phyloP scores from a whole-genome alignment of 2,329 filamentous ascomycete species.

The Fusarium duplospermum region DNA sequence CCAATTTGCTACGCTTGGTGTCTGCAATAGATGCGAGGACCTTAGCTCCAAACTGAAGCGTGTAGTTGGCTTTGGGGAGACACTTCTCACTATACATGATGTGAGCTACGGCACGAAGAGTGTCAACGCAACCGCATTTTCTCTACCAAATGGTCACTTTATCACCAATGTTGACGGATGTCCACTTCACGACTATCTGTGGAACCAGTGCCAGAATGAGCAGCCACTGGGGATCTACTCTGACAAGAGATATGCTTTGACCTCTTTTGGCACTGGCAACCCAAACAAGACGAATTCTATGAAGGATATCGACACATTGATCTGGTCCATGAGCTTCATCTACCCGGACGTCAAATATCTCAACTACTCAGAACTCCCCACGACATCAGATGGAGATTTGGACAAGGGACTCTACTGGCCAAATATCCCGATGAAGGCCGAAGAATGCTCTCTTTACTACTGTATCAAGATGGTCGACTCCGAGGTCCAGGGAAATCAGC shows the following conservation, averaged over 20 bases:
- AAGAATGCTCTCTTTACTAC: constrained; percentile 23
- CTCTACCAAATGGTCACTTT: constrained; percentile 13
- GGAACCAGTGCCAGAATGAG: not conserved
- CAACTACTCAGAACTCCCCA: not conserved
- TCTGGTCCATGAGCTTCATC: constrained; percentile 29
- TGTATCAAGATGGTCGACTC: constrained; percentile 15
- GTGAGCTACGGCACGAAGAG: not conserved
- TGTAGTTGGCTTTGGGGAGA: not conserved
- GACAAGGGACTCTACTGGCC: constrained; percentile 3
- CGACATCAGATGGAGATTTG: not conserved
- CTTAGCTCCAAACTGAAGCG: constrained; percentile 21
- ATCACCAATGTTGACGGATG: constrained; percentile 9
- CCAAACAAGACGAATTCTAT: constrained; percentile 23
- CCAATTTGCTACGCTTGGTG: constrained; percentile 33
- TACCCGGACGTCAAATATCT: constrained; percentile 6
- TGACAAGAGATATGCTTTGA: constrained; percentile 7
- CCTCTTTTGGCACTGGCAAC: constrained; percentile 24
- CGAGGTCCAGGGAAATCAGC: constrained; percentile 1
- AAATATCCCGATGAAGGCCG: constrained; percentile 3
- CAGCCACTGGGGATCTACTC: not conserved
- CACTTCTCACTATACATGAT: not conserved
- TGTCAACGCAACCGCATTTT: not conserved
- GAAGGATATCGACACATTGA: constrained; percentile 25
- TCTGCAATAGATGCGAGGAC: constrained; percentile 37
- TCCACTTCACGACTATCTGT: not conserved